These are phyloP conservation scores for Colletotrichum destructivum DNA, from an alignment of 2,329 filamentous ascomycete species.

Conservation along the genomic window DNA sequence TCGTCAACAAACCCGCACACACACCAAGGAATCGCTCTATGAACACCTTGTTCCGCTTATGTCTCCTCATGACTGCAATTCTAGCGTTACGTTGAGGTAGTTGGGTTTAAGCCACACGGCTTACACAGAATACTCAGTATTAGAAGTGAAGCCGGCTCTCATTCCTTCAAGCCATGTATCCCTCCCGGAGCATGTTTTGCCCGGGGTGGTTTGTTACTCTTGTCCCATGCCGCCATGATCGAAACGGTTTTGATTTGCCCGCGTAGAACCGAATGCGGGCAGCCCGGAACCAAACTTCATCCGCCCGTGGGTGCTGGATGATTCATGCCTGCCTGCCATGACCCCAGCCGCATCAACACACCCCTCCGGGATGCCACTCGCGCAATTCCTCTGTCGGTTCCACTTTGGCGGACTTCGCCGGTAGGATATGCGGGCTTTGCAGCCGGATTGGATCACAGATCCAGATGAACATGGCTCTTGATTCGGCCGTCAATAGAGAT, in stretches of 20 bases:
- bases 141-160: too few species aligned
- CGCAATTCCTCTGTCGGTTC: not conserved
- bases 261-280: not conserved
- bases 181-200: too few species aligned
- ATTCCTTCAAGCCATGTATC: too few species aligned
- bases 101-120: too few species aligned
- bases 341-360: not conserved
- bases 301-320: conserved; percentile 4
- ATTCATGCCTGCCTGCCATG: not conserved
- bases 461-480: conserved; percentile 4
- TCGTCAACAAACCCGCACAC: too few species aligned
- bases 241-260: not conserved
- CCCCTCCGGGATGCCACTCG: not conserved
- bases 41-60: too few species aligned
- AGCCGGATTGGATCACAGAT: conserved; percentile 5
- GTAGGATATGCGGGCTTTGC: not conserved
- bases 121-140: too few species aligned
- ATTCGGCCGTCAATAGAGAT: not conserved
- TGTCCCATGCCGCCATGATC: not conserved
- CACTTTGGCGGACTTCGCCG: conserved; percentile 24
- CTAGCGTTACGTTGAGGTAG: too few species aligned
- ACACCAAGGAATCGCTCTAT: too few species aligned
- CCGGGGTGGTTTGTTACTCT: not conserved
- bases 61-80: too few species aligned
- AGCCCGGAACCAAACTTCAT: conserved; percentile 19